Percentiles rank a stretch among this genome's conserved stretches.
phyloP scores from a whole-genome alignment of 257 asterid genomes.

The Gentiana straminea region DNA sequence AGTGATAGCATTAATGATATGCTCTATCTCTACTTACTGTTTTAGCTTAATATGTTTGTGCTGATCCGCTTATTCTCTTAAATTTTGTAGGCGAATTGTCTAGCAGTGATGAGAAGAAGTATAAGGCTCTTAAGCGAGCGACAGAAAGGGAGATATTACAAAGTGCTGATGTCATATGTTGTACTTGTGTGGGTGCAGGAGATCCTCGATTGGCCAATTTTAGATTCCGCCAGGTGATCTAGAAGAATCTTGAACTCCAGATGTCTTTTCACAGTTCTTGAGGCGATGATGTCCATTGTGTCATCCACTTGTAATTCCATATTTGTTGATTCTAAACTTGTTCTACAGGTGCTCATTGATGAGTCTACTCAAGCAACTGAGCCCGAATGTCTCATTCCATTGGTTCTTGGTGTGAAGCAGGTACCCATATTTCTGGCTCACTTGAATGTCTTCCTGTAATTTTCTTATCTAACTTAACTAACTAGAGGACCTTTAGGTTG shows the following conservation, averaged over 20 bases:
- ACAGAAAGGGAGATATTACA: constrained; percentile 98
- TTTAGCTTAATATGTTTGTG: neutral
- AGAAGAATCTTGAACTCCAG: constrained; percentile 1
- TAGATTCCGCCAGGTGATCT: constrained; percentile 86
- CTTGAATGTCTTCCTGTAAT: neutral
- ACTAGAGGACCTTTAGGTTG: constrained; percentile 34
- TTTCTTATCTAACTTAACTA: neutral
- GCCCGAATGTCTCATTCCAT: constrained; percentile 96
- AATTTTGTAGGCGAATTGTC: constrained; percentile 74
- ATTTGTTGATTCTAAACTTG: neutral
- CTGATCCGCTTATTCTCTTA: neutral
- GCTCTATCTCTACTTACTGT: too few species aligned
- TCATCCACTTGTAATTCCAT: neutral
- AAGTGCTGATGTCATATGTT: constrained; percentile 99
- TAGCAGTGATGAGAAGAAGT: constrained; percentile 94
- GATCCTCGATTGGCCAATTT: constrained; percentile 95
- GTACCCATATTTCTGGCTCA: constrained; percentile 20
- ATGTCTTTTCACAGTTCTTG: constrained; percentile 1
- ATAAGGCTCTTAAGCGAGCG: constrained; percentile 86
- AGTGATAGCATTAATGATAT: too few species aligned
- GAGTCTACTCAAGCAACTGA: constrained; percentile 98
- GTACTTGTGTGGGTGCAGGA: constrained; percentile 99
- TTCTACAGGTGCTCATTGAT: constrained; percentile 80
- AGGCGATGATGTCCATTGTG: neutral
- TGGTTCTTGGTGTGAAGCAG: constrained; percentile 97